phyloP scores from a whole-genome alignment of 768 basidiomycete genomes.

The Leccinum rimulosum region DNA sequence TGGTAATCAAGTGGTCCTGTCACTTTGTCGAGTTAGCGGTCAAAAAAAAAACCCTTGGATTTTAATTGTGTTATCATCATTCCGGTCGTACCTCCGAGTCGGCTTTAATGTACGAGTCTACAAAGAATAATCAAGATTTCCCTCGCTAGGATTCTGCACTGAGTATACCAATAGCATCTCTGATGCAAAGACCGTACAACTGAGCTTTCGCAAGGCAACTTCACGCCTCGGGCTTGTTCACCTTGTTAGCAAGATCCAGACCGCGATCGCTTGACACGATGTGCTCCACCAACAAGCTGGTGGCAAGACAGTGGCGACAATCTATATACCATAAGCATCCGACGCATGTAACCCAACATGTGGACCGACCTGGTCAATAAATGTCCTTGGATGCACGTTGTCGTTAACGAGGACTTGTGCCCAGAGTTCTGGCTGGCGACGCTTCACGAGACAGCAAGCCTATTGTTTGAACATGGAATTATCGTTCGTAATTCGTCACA shows the following conservation, averaged over 20 bases:
- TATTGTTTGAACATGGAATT: slow-evolving; percentile 99
- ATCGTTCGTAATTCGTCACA: slow-evolving; percentile 99
- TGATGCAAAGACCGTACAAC: slow-evolving; percentile 95
- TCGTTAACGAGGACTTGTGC: slow-evolving; percentile 86
- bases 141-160: neutral
- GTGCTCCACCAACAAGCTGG: slow-evolving; percentile 81
- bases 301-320: slow-evolving; percentile 92
- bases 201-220: slow-evolving; percentile 97
- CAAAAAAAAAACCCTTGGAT: neutral
- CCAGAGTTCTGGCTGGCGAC: slow-evolving; percentile 94
- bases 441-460: slow-evolving; percentile 94
- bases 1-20: slow-evolving; percentile 95
- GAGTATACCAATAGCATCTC: slow-evolving; percentile 87
- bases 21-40: slow-evolving; percentile 2
- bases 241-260: slow-evolving; percentile 92
- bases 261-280: slow-evolving; percentile 98
- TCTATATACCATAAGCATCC: slow-evolving; percentile 40
- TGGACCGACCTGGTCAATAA: slow-evolving; percentile 80
- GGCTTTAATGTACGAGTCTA: slow-evolving; percentile 97
- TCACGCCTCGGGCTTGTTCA: slow-evolving; percentile 97
- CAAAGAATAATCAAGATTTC: slow-evolving; percentile 1
- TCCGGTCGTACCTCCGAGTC: slow-evolving; percentile 49
- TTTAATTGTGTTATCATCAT: too few relatives aligned
- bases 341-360: neutral
- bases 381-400: slow-evolving; percentile 87